Evolutionary conservation across 306 rosid genomes (phyloP), one percentile per base, ranked within the genome.

Genomic region (Sicyos baderoa): DNA sequence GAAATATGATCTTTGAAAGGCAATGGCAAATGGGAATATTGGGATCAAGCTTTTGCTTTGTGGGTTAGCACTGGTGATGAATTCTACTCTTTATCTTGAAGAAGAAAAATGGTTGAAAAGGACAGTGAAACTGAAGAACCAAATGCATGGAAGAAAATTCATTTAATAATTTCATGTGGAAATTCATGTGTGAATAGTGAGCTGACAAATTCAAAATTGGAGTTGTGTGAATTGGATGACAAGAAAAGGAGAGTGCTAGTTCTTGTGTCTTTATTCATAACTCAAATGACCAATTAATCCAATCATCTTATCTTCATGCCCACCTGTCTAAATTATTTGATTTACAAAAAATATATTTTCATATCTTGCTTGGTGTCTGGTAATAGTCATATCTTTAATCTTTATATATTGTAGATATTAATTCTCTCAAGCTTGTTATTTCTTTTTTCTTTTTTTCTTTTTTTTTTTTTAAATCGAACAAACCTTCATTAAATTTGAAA

Each of bases 91-190:
- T 67, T 27, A 27, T 70, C 19, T 70, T 52, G 42, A 37, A 50
- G 52, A 10, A 44, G n/a, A 54, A 17, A 6, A 65, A 57, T 42
- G 44, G 16, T 52, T 17, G 21, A 70, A 67, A 62, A 40, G 45
- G 35, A 73, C 16, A 54, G 42, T 35, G 77, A 57, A 75, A 45
- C 19, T 70, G 49, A 53, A 15, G 56, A 15, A 61, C 55, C 10
- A 47, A 55, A 68, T n/a, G 52, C 65, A 49, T 49, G 68, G 59
- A 42, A 67, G 48, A 18, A 50, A 65, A 68, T 75, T 27, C 72
- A 80, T 77, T 85, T 77, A 85, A 84, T 84, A 79, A 74, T 82
- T 77, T 90, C 87, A 88, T 81, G 88, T 86, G 91, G 79, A 86
- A 77, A 80, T 86, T 88, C 78, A 83, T 75, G 89, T 72, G 81